phyloP scores from a whole-genome alignment of 2,329 filamentous ascomycete genomes.

The Penicillium olsonii region DNA sequence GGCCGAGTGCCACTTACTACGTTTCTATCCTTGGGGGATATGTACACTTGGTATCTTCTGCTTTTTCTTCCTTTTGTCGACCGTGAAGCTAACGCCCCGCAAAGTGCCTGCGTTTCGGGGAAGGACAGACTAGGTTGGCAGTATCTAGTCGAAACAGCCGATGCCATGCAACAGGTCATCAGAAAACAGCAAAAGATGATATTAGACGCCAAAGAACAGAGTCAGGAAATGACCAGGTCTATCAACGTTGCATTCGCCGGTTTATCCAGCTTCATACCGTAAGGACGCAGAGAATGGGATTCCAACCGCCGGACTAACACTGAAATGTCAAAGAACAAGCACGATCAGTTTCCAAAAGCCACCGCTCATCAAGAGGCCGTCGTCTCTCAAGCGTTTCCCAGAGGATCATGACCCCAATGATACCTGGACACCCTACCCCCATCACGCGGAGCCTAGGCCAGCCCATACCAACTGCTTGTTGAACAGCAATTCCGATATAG shows the following conservation, averaged over 20 bases:
- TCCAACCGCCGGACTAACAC: background rate
- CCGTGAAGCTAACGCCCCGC: background rate
- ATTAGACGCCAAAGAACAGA: background rate
- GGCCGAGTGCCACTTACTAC: slow-evolving; percentile 23
- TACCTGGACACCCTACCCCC: slow-evolving; percentile 16
- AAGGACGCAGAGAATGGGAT: background rate
- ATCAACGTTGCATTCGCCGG: slow-evolving; percentile 10
- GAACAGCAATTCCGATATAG: slow-evolving; percentile 1
- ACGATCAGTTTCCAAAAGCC: slow-evolving; percentile 10
- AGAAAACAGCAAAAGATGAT: slow-evolving; percentile 9
- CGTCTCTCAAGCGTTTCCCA: background rate
- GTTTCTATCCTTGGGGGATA: slow-evolving; percentile 27
- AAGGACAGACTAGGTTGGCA: slow-evolving; percentile 25
- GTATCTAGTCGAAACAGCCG: slow-evolving; percentile 43
- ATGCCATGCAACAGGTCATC: slow-evolving; percentile 4
- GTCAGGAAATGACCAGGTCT: slow-evolving; percentile 5
- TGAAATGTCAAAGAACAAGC: background rate
- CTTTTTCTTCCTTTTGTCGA: background rate
- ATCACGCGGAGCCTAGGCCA: background rate
- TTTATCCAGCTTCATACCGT: slow-evolving; percentile 14
- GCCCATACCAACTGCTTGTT: slow-evolving; percentile 12
- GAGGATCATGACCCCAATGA: slow-evolving; percentile 2
- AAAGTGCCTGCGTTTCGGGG: slow-evolving; percentile 24
- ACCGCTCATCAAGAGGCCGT: slow-evolving; percentile 6
- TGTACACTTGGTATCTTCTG: slow-evolving; percentile 20